These are phyloP conservation scores for Vigna nakashimae DNA, from an alignment of 306 rosid genomes.

Conservation along the genomic window DNA sequence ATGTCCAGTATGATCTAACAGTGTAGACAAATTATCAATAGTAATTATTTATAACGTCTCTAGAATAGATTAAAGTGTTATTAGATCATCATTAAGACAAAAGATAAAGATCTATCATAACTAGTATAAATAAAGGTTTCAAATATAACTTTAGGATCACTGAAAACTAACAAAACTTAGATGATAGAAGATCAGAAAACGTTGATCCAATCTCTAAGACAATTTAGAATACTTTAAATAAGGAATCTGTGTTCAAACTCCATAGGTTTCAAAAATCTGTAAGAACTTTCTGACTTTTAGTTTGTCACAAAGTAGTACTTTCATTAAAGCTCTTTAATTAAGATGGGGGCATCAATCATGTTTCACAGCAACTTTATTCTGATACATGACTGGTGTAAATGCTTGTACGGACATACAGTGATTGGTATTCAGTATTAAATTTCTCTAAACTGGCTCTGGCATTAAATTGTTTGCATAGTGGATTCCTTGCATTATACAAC, in stretches of 20 bases:
- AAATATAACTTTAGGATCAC: too few species aligned
- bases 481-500: constrained; percentile 42
- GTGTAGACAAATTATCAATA: too few species aligned
- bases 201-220: too few species aligned
- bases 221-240: too few species aligned
- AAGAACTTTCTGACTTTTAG: not conserved
- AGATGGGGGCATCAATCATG: constrained; percentile 25
- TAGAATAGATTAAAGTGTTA: too few species aligned
- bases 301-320: not conserved
- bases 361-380: constrained; percentile 22
- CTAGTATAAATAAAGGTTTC: too few species aligned
- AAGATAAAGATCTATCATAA: too few species aligned
- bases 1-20: too few species aligned
- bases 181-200: too few species aligned
- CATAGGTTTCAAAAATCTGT: not conserved
- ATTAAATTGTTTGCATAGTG: constrained; percentile 39
- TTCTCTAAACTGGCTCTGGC: not conserved
- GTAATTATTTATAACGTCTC: too few species aligned
- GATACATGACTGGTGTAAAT: not conserved
- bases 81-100: too few species aligned
- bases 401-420: not conserved
- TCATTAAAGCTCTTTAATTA: not conserved
- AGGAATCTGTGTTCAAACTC: not conserved
- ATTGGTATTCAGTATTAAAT: not conserved
- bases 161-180: too few species aligned